Base-by-base conservation (phyloP, 208 protist genomes). In the Leishmania mexicana region DNA sequence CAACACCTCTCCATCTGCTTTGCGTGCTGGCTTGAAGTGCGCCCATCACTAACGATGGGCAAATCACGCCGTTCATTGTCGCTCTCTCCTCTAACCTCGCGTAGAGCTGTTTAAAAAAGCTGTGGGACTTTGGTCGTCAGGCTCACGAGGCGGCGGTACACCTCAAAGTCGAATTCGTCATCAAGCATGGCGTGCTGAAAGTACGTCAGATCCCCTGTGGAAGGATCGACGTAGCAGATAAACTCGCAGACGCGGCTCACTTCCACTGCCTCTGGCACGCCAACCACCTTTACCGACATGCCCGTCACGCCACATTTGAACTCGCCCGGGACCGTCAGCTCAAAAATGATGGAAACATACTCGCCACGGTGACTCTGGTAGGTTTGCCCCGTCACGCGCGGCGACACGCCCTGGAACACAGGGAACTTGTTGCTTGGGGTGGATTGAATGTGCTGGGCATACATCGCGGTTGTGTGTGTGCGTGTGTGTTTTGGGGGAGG, bases 151-250 rank as follows among this genome's bases (percentile, higher is more conserved):
- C 91, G 90, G 42, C 93, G 86, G 88, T 98, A 98, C 35, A 93
- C 88, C 38, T 96, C 93, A 86, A 96, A 94, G 89, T 98, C 95
- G 75, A 96, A 97, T 76, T 98, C 95, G 79, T 98, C 95, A 79
- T 97, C 93, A 35, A 96, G 91, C 75, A 95, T 89, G 17, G 92
- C 95, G 82, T 96, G 93, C 70, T 95, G 90, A 78, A 87, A 95
- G 88, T 97, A 97, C 47, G 88, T 83, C 47, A 98, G 82, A 62
- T 94, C 85, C 7, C 92, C 91, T n/a, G 75, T 90, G 75, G 92
- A 80, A 42, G 93, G 93, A 72, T 96, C 89, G 19, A 97, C 92
- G 87, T 98, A 97, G 91, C 93, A 96, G 60, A 97, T 92, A 83
- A 98, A 96, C 87, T 98, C 95, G 84, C 91, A 95, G 67, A 98